Base-by-base conservation (phyloP, 257 asterid genomes). In the Forsythia viridissima region DNA sequence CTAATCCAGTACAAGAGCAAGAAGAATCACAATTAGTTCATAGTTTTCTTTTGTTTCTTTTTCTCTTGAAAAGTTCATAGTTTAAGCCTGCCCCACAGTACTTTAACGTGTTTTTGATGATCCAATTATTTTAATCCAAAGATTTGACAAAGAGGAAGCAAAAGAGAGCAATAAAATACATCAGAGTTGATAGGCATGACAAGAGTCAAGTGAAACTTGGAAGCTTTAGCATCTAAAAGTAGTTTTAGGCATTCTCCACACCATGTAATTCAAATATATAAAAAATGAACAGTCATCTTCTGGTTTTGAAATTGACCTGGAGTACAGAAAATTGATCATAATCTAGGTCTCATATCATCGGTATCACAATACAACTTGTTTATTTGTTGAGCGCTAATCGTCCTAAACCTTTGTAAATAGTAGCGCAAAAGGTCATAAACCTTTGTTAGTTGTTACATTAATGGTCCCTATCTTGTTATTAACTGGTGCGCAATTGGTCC, bases 131-230 rank as follows among this genome's bases (percentile, higher is more conserved):
- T 70, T 69, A 70, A 63, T 74, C 18, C 30, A 13, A 46, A 70
- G 70, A 74, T 46, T 72, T 44, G 72, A 79, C 8, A 11, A 41
- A 6, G 72, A 73, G 38, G 38, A 78, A 34, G 65, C 51, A 70
- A 21, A 30, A 30, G 34, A 30, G 34, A 30, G 34, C 34, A 1
- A 30, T 30, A 30, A 30, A 46, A 77, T 70, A 67, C 69, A 52
- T 48, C 20, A 7, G 2, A 4, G 41, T 52, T 41, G 9, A 52
- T 52, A 8, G 42, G 73, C 76, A 71, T 70, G 46, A 66, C 46
- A 63, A 65, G 39, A 30, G 65, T 40, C 65, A 68, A 30, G 34
- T 30, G 34, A 30, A 30, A 30, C 34, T 30, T 30, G 34, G 34
- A 30, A 30, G 20, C 20, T 1, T 0, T 63, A 51, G n/a, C 52